These are phyloP conservation scores for Rostrohypoxylon terebratum DNA, from an alignment of 495 filamentous ascomycete species.

Conservation along the genomic window DNA sequence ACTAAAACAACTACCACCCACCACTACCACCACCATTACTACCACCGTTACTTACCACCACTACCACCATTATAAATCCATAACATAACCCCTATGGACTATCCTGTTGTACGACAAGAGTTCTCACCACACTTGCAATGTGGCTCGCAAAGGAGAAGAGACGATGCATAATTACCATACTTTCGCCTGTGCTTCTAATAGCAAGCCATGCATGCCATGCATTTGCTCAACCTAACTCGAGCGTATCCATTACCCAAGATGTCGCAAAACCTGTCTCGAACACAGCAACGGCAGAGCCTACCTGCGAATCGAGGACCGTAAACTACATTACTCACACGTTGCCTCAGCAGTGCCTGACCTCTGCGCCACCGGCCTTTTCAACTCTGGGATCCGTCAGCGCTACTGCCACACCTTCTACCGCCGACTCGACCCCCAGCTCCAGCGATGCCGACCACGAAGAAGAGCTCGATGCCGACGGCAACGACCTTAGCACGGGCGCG, in stretches of 20 bases:
- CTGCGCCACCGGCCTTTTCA: slow-evolving; percentile 48
- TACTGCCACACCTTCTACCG: slow-evolving; percentile 35
- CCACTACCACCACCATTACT: neutral
- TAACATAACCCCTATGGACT: slow-evolving; percentile 38
- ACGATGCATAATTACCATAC: slow-evolving; percentile 29
- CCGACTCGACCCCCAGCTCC: slow-evolving; percentile 23
- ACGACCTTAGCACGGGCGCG: slow-evolving; percentile 79
- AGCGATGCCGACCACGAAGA: slow-evolving; percentile 16
- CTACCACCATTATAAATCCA: neutral
- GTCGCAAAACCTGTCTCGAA: slow-evolving; percentile 24
- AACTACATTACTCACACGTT: slow-evolving; percentile 86
- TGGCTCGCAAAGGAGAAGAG: slow-evolving; percentile 36
- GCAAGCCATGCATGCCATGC: slow-evolving; percentile 14
- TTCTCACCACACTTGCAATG: slow-evolving; percentile 42
- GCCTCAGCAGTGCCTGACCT: slow-evolving; percentile 79
- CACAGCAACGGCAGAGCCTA: slow-evolving; percentile 28
- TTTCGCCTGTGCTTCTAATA: slow-evolving; percentile 32
- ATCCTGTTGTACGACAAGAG: slow-evolving; percentile 30
- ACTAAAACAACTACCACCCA: neutral
- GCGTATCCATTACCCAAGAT: slow-evolving; percentile 32
- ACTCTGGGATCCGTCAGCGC: slow-evolving; percentile 38
- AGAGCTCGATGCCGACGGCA: slow-evolving; percentile 44
- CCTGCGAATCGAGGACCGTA: slow-evolving; percentile 74
- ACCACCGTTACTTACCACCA: neutral
- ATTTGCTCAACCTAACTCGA: slow-evolving; percentile 36